A percentile compares a stretch with the other conserved stretches of the same genome.
phyloP scores from a whole-genome alignment of 371 early-diverging fungal genomes.

The Zancudomyces culisetae region DNA sequence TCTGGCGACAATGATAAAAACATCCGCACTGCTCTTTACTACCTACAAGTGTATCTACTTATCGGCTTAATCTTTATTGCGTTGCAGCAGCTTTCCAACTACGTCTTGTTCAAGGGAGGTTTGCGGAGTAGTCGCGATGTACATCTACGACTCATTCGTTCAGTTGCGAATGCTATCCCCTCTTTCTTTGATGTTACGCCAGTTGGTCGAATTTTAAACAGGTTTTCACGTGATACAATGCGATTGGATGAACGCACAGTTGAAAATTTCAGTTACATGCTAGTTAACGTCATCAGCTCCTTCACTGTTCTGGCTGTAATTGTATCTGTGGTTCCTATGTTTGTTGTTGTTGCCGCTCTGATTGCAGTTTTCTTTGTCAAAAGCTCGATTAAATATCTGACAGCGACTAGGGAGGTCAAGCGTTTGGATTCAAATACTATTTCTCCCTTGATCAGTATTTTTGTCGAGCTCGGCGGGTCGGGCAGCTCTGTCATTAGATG shows the following conservation, averaged over 20 bases:
- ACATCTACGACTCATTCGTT: slow-evolving; percentile 21
- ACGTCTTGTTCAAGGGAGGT: slow-evolving; percentile 34
- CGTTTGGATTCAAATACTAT: slow-evolving; percentile 64
- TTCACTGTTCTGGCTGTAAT: slow-evolving; percentile 46
- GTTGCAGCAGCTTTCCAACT: slow-evolving; percentile 4
- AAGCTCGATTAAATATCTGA: slow-evolving; percentile 40
- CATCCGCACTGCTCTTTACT: slow-evolving; percentile 3
- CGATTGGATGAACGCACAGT: slow-evolving; percentile 50
- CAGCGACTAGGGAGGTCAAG: slow-evolving; percentile 68
- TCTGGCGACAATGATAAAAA: neutral
- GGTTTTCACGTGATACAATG: slow-evolving; percentile 76
- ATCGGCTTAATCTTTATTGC: slow-evolving; percentile 9
- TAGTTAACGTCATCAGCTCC: slow-evolving; percentile 38
- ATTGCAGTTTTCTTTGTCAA: slow-evolving; percentile 23
- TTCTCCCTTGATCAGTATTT: slow-evolving; percentile 45
- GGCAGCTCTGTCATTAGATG: slow-evolving; percentile 32
- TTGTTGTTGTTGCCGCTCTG: slow-evolving; percentile 25
- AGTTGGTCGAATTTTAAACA: slow-evolving; percentile 67
- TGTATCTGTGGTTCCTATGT: slow-evolving; percentile 36
- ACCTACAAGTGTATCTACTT: slow-evolving; percentile 14
- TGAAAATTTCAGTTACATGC: slow-evolving; percentile 42
- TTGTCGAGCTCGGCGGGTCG: slow-evolving; percentile 34
- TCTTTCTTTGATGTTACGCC: slow-evolving; percentile 80
- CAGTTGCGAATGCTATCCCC: slow-evolving; percentile 46
- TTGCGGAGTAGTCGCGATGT: slow-evolving; percentile 40